phyloP scores from a whole-genome alignment of 2,329 filamentous ascomycete genomes.

The Fusarium gaditjirri region DNA sequence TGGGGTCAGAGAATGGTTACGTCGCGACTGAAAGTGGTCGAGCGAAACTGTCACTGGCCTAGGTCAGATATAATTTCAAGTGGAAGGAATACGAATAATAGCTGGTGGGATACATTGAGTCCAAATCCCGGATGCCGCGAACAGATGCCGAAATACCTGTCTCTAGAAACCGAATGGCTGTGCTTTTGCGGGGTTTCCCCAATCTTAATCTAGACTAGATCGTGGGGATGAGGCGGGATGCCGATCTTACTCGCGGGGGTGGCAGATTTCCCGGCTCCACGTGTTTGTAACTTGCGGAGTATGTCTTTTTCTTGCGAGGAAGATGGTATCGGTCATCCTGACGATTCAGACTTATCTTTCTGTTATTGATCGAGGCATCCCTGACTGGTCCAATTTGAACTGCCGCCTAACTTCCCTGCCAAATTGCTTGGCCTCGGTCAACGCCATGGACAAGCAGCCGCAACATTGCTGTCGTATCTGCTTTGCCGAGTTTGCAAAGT shows the following conservation, averaged over 20 bases:
- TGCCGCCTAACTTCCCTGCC: not conserved
- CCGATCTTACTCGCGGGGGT: conserved; percentile 2
- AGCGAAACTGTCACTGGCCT: accelerated
- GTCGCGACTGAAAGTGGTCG: not conserved
- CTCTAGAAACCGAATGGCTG: not conserved
- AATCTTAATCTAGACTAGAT: not conserved
- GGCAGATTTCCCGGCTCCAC: conserved; percentile 4
- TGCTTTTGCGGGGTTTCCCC: not conserved
- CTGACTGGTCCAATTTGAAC: not conserved
- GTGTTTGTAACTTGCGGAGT: not conserved
- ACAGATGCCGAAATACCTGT: not conserved
- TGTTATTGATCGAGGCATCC: not conserved
- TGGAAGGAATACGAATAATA: not conserved
- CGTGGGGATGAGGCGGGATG: not conserved
- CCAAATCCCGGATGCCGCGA: not conserved
- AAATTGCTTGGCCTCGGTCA: not conserved
- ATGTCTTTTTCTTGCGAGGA: not conserved
- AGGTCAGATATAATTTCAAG: not conserved
- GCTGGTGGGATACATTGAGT: not conserved
- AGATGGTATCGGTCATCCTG: not conserved
- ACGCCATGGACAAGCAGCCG: not conserved
- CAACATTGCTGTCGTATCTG: not conserved
- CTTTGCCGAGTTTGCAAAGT: not conserved
- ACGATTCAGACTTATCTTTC: not conserved
- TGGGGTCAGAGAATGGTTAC: not conserved